Base-by-base conservation (phyloP, 1,284 basidiomycete species). In the Malassezia nana region DNA sequence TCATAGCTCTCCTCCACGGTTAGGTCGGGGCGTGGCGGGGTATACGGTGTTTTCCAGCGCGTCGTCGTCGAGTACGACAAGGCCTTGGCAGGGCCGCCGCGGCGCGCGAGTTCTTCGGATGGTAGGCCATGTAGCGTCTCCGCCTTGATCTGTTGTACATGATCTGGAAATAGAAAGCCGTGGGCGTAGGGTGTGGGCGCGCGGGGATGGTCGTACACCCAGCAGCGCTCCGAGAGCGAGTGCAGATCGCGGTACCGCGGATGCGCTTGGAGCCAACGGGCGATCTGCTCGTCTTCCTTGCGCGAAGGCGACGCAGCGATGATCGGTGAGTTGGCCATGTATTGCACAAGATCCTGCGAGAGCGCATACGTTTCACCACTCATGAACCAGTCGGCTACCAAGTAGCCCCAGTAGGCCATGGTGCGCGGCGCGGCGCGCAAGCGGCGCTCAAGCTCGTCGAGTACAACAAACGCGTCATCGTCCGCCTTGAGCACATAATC, bases 191-290 rank as follows among this genome's bases (percentile, higher is more conserved):
- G 55, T 78, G 91, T 95, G 43, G 86, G 84, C 2, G 86, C 83
- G 48, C 89, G 85, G 0, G 92, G 92, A 76, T 95, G 91, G 75
- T 98, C 92, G 76, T 98, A 95, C 62, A 98, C 89, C 88, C 89
- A 95, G 75, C 92, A 96, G 25, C 84, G 82, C 72, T 98, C 92
- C 64, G 87, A 85, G 26, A 81, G 80, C 89, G 89, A 96, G 49
- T 88, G 81, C 32, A 98, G 82, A 60, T 84, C 80, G 30, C 81
- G 77, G 10, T 84, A 82, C 43, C 84, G 81, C 0, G 92, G 92
- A 76, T 96, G 91, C 53, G 84, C 72, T 30, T 81, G 80, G 81
- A 98, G 89, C 94, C 92, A 98, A 64, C 84, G 85, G 3, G 90
- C 84, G n/a, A 79, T 78, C 67, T 89, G 84, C 75, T 95, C 92